phyloP scores from a whole-genome alignment of 192 early-diverging fungal species.

The Lunasporangiospora selenospora region DNA sequence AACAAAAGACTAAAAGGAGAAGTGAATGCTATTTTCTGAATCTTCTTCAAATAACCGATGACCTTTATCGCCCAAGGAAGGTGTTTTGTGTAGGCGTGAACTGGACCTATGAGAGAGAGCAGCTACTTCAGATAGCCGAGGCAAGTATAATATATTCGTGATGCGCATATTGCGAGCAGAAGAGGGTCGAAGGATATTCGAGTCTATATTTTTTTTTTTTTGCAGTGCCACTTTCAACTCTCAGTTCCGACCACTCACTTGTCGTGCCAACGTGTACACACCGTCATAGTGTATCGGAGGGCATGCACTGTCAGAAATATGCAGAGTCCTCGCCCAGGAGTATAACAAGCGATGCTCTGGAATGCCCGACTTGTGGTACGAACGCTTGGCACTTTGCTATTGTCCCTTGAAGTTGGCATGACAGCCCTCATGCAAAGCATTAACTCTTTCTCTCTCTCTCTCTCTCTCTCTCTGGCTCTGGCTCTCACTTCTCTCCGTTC shows the following conservation, averaged over 20 bases:
- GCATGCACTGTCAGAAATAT: constrained; percentile 59
- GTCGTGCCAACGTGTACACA: background rate
- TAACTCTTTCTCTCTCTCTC: background rate
- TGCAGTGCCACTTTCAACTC: background rate
- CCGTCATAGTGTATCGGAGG: constrained; percentile 63
- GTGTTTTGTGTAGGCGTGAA: constrained; percentile 57
- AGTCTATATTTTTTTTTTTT: constrained; percentile 6
- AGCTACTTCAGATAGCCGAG: constrained; percentile 57
- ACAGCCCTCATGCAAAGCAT: background rate
- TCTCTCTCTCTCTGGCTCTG: background rate
- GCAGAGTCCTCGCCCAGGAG: constrained; percentile 65
- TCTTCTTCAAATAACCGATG: constrained; percentile 42
- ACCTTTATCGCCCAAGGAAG: constrained; percentile 45
- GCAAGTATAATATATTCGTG: constrained; percentile 17
- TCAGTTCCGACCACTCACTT: no score
- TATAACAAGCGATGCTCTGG: constrained; percentile 68
- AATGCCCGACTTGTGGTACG: constrained; percentile 73
- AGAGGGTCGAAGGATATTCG: no score
- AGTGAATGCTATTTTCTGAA: constrained; percentile 40
- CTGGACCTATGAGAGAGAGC: constrained; percentile 53
- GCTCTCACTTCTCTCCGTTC: background rate
- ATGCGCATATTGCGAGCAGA: no score
- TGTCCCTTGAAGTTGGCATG: background rate
- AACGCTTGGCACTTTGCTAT: background rate
- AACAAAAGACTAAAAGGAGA: constrained; percentile 18